Conservation (phyloP, 306 rosid species). For the Glycine soja region DNA sequence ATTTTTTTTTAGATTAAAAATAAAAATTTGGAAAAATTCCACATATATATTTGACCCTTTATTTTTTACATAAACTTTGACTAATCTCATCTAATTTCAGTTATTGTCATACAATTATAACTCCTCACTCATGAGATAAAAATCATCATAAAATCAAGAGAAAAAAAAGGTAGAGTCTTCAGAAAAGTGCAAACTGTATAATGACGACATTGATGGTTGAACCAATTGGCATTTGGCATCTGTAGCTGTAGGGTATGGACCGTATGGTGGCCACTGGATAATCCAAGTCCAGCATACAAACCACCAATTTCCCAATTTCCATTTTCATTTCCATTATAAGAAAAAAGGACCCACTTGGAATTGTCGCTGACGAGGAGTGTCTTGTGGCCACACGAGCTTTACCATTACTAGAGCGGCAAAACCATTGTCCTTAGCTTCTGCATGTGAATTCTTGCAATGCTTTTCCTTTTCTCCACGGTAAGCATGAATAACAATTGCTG, state of each 20-base stretch:
- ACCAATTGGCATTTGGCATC: background rate
- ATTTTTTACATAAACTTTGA: too few relatives aligned
- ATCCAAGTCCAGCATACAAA: background rate
- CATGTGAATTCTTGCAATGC: constrained; percentile 38
- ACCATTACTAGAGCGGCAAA: constrained; percentile 48
- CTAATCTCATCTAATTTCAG: background rate
- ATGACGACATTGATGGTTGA: constrained; percentile 21
- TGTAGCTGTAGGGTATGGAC: background rate
- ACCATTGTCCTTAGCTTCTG: constrained; percentile 37
- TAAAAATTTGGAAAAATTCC: too few relatives aligned
- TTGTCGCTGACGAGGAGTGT: constrained; percentile 46
- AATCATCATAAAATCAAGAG: background rate
- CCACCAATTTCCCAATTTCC: background rate
- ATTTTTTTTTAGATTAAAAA: too few relatives aligned
- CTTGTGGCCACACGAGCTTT: constrained; percentile 63
- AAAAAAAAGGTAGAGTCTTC: background rate
- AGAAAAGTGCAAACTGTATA: background rate
- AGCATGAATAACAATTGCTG: constrained; percentile 36
- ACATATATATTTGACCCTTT: too few relatives aligned
- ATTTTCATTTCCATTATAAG: background rate
- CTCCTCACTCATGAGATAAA: background rate
- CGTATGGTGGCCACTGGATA: background rate
- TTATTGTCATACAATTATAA: background rate
- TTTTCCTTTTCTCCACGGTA: constrained; percentile 53
- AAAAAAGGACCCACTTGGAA: constrained; percentile 33